Base-by-base conservation (phyloP, 2,329 filamentous ascomycete genomes). In the Nigrospora oryzae region DNA sequence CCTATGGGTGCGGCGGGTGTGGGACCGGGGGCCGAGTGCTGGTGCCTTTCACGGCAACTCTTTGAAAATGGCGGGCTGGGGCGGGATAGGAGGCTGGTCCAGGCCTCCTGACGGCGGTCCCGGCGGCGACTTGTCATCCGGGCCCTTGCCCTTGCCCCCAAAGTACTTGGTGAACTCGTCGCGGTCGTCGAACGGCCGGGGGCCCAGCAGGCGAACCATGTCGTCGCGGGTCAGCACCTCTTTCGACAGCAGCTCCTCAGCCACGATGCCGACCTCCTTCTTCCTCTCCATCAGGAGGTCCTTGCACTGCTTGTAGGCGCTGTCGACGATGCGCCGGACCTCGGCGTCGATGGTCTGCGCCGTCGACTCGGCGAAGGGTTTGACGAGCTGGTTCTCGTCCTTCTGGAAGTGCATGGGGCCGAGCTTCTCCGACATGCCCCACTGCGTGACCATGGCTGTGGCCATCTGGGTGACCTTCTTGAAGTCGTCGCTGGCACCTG, bases 401-500 rank as follows among this genome's bases (percentile, higher is more conserved):
- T 87, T 86, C 57, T 93, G 85, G 65, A 91, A 98, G 73, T 94
- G 86, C 51, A 98, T 75, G 52, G 90, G 90, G 30, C 91, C 91
- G 39, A 98, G 84, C 70, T 95, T 94, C 54, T 87, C 80, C 36
- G 86, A 94, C 93, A 98, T 98, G 54, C 93, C 93, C 84, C 89
- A 98, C 64, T 95, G 88, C n/a, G 91, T 98, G 30, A 98, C 93
- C 93, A 98, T 98, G 50, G 86, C 84, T 15, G 87, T 94, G 4
- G 93, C 94, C 86, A 96, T 91, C 46, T 83, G 80, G 3, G 93
- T 96, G 36, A 97, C 93, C 70, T 98, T 98, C 68, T 93, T 91
- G 78, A 98, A 98, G 63, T 98, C 93, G 63, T 97, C 93, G 44
- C 84, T 90, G 16, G 91, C 93, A 46, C 93, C 93, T 39, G 87